Percentiles rank a stretch among this genome's conserved stretches.
These are phyloP conservation scores for Hypoxylon fragiforme DNA, from an alignment of 495 filamentous ascomycete genomes.

Conservation along the genomic window DNA sequence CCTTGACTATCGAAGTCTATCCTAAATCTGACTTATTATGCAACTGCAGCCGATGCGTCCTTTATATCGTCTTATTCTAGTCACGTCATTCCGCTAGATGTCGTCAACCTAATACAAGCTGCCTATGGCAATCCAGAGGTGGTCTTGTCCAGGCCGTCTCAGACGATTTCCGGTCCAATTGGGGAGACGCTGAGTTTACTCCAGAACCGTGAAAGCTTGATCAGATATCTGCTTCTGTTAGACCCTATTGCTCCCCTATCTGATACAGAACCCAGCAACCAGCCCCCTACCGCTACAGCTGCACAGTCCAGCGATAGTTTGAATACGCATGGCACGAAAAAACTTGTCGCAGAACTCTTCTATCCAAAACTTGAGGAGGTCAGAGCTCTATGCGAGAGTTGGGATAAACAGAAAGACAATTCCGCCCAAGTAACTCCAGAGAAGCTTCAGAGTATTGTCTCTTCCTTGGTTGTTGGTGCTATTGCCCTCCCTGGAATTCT, in stretches of 20 bases:
- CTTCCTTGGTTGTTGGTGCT: conserved; percentile 46
- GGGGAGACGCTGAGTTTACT: conserved; percentile 31
- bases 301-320: conserved; percentile 38
- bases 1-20: not conserved
- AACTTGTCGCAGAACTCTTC: conserved; percentile 53
- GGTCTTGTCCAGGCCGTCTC: conserved; percentile 25
- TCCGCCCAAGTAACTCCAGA: conserved; percentile 47
- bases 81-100: conserved; percentile 46
- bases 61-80: conserved; percentile 45
- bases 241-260: conserved; percentile 19
- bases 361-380: conserved; percentile 51
- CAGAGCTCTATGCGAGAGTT: conserved; percentile 43
- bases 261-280: conserved; percentile 1
- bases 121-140: conserved; percentile 44
- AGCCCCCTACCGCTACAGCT: not conserved
- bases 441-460: conserved; percentile 50
- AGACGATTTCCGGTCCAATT: conserved; percentile 44
- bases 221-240: conserved; percentile 49
- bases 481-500: conserved; percentile 49
- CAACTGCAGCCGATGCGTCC: conserved; percentile 38
- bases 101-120: conserved; percentile 50
- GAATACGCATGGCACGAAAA: conserved; percentile 47
- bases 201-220: conserved; percentile 29
- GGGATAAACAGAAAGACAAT: conserved; percentile 49
- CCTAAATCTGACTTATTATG: conserved; percentile 6